Base-by-base conservation (phyloP, 2,329 filamentous ascomycete species). In the Sclerotinia borealis region DNA sequence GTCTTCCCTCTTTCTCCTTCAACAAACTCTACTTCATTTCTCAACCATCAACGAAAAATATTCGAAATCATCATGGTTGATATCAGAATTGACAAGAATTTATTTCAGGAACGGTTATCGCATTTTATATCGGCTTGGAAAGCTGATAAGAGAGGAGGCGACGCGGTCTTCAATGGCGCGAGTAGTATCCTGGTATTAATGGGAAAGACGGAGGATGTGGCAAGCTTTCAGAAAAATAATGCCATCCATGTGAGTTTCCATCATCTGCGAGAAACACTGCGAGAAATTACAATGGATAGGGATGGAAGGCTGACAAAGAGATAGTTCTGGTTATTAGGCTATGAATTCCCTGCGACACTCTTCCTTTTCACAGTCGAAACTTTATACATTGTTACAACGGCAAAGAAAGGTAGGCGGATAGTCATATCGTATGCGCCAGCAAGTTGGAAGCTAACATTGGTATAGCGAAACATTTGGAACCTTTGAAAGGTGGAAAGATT, bases 241-340 rank as follows among this genome's bases (percentile, higher is more conserved):
- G 92, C 95, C 27, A 89, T 97, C 78, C 95, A 98, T 80, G 92
- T 96, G 82, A 75, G 89, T 80, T 62, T 68, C 4, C n/a, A 13
- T 25, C 5, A 15, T 29, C 19, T 56, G 49, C 27, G 15, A 47
- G 68, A 50, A 48, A 34, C 17, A 19, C 54, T 17, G 27, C 5
- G 34, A 29, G 48, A 17, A 34, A 25, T 8, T 37, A 22, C 22
- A 29, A 15, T 45, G 25, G n/a, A 22, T 29, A 10, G 15, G 25
- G 55, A 22, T 47, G 2, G 31, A 59, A 27, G 50, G 51, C 68
- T 68, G 55, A 70, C 41, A 29, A 52, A 59, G 22, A 69, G 66
- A 48, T 69, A 97, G 93, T 96, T 98, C 78, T 99, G 96, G 96
- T 83, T 99, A 62, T 85, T 99, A 67, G 95, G 95, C 72, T 99